Evolutionary conservation across 2,329 filamentous ascomycete species (phyloP).

Genomic region (Aspergillus persii): DNA sequence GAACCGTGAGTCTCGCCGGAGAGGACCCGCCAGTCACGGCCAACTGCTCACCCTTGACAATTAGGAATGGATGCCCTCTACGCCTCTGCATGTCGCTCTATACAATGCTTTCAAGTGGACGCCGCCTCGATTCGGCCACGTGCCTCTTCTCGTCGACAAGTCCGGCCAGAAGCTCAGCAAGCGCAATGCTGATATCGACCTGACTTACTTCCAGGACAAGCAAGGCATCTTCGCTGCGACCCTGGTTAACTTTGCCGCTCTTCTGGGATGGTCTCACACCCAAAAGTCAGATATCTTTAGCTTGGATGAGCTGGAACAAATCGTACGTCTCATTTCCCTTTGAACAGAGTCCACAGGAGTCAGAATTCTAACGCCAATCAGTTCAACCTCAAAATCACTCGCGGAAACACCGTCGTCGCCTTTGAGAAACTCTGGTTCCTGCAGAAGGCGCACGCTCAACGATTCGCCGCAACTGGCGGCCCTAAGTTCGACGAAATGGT

Average conservation of each 20-base stretch:
- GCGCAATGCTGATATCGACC: slow-evolving; percentile 67
- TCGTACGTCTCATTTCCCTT: slow-evolving; percentile 48
- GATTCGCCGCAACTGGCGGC: slow-evolving; percentile 47
- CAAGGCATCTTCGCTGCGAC: slow-evolving; percentile 62
- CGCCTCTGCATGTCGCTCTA: slow-evolving; percentile 72
- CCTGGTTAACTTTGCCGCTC: slow-evolving; percentile 76
- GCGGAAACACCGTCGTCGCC: slow-evolving; percentile 81
- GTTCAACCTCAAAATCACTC: slow-evolving; percentile 86
- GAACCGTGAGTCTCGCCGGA: slow-evolving; percentile 57
- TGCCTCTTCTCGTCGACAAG: slow-evolving; percentile 69
- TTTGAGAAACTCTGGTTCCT: slow-evolving; percentile 77
- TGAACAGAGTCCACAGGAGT: background rate
- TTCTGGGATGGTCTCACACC: slow-evolving; percentile 79
- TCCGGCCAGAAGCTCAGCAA: slow-evolving; percentile 83
- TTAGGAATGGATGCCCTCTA: slow-evolving; percentile 95
- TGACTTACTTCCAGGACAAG: slow-evolving; percentile 55
- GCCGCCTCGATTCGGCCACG: slow-evolving; percentile 73
- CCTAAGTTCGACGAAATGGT: slow-evolving; percentile 42
- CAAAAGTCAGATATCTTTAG: slow-evolving; percentile 68
- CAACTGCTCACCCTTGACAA: background rate
- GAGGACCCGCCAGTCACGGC: background rate
- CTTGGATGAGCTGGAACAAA: slow-evolving; percentile 67
- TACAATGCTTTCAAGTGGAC: slow-evolving; percentile 76
- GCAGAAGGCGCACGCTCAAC: slow-evolving; percentile 66
- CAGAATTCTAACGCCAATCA: slow-evolving; percentile 30